Base-by-base conservation (phyloP, 2,329 filamentous ascomycete genomes). In the Cladophialophora immunda region DNA sequence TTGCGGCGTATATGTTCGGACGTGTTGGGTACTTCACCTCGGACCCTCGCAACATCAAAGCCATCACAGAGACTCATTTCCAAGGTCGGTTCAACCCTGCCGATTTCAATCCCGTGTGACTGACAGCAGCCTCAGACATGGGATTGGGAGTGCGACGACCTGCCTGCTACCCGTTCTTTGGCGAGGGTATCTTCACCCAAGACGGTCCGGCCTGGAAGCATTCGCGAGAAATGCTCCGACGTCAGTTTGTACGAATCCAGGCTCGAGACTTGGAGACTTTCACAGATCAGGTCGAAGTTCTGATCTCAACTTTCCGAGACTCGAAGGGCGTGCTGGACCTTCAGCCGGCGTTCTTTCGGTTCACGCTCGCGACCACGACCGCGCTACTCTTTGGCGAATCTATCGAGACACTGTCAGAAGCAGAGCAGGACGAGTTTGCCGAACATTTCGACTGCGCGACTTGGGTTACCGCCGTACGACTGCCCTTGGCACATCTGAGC, bases 331-430 rank as follows among this genome's bases (percentile, higher is more conserved):
- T 55, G 13, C 76, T 83, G 5, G 83, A 85, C 67, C 74, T 85
- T 4, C 80, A 82, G 69, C 78, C 78, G 0, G 73, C 84, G 9
- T 81, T 84, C 70, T 84, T 84, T 75, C 77, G 78, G 38, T 76
- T 83, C 47, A 83, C 83, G 1, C 75, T 85, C 15, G 82, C 85
- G 65, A 80, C 81, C 0, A 78, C 82, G 0, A 83, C 83, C 11
- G 79, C 83, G 54, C 62, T 58, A n/a, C 56, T 58, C 11, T 58
- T 58, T 58, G 56, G 56, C 22, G 56, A 58, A 75, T 62, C 66
- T 76, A 11, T 77, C 75, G 61, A 62, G 22, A 57, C 38, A 47
- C 17, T 56, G 75, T 50, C 68, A 76, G 58, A 72, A 69, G 17
- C 73, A 73, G 19, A 55, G 69, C 34, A 62, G 8, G 17, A 11